Conservation (phyloP, 1,284 basidiomycete species). For the Moesziomyces sp. region DNA sequence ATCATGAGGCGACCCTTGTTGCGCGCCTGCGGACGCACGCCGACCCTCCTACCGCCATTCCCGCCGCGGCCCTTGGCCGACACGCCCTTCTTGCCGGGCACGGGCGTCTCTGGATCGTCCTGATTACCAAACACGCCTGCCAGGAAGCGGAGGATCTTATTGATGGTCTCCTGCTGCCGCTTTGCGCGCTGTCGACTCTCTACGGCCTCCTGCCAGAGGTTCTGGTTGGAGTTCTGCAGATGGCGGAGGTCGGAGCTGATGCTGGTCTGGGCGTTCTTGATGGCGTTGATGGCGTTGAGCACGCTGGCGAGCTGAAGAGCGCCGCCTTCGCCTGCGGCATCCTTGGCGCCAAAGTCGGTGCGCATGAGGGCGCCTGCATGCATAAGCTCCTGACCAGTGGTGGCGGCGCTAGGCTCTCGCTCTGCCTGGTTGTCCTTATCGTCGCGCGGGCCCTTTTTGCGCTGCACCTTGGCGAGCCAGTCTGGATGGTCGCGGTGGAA, state of each 20-base stretch:
- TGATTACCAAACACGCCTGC: constrained; percentile 87
- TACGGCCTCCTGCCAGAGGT: constrained; percentile 91
- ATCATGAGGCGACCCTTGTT: constrained; percentile 47
- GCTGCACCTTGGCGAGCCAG: constrained; percentile 85
- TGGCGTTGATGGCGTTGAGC: constrained; percentile 83
- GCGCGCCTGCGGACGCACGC: constrained; percentile 41
- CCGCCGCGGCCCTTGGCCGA: constrained; percentile 31
- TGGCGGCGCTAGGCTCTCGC: constrained; percentile 15
- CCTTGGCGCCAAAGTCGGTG: constrained; percentile 41
- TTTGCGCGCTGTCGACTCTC: constrained; percentile 82
- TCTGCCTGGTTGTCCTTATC: constrained; percentile 42
- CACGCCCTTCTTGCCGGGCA: constrained; percentile 24
- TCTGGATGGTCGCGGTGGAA: constrained; percentile 91
- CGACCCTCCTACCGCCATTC: constrained; percentile 58
- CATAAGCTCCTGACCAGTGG: constrained; percentile 39
- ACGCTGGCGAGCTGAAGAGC: constrained; percentile 69
- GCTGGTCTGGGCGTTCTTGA: constrained; percentile 89
- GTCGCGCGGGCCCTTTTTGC: constrained; percentile 71
- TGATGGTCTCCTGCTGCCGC: constrained; percentile 96
- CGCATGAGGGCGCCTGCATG: constrained; percentile 49
- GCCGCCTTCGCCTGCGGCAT: constrained; percentile 19
- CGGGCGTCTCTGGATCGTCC: constrained; percentile 52
- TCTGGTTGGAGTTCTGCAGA: constrained; percentile 86
- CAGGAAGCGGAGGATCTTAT: constrained; percentile 91
- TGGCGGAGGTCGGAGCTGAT: constrained; percentile 89